A percentile compares a stretch with the other conserved stretches of the same genome.
Conservation (phyloP, 352 stramenopile genomes). For the Phytophthora kernoviae region DNA sequence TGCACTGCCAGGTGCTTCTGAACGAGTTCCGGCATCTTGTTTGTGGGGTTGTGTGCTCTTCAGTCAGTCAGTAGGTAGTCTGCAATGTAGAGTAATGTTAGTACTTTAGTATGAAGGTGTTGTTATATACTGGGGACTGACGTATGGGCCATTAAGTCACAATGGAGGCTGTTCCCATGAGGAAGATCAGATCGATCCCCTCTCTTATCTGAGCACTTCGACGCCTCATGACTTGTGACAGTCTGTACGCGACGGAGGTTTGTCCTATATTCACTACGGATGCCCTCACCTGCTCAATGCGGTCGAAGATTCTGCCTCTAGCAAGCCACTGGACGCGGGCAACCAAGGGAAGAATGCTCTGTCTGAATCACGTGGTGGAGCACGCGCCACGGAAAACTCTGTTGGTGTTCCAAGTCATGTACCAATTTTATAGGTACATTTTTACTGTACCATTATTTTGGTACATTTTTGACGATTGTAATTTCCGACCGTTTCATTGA, state of each 20-base stretch:
- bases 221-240: constrained; percentile 13
- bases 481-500: too few relatives aligned
- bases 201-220: background rate
- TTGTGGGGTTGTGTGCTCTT: constrained; percentile 1
- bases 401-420: constrained; percentile 18
- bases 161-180: background rate
- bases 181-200: background rate
- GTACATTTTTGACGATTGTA: too few relatives aligned
- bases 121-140: too few relatives aligned
- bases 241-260: too few relatives aligned
- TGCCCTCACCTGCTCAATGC: constrained; percentile 28
- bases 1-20: constrained; percentile 90
- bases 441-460: constrained; percentile 12
- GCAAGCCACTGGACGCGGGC: constrained; percentile 31
- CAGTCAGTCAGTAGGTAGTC: background rate
- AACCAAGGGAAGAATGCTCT: constrained; percentile 21
- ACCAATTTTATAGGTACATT: background rate
- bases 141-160: background rate
- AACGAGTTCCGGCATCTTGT: constrained; percentile 64
- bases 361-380: constrained; percentile 30
- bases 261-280: background rate
- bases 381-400: constrained; percentile 43
- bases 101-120: too few relatives aligned
- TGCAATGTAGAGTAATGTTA: background rate
- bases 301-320: constrained; percentile 33